Evolutionary conservation across 1,139 yeast species (phyloP).

Genomic region (Yueomyces sp.): DNA sequence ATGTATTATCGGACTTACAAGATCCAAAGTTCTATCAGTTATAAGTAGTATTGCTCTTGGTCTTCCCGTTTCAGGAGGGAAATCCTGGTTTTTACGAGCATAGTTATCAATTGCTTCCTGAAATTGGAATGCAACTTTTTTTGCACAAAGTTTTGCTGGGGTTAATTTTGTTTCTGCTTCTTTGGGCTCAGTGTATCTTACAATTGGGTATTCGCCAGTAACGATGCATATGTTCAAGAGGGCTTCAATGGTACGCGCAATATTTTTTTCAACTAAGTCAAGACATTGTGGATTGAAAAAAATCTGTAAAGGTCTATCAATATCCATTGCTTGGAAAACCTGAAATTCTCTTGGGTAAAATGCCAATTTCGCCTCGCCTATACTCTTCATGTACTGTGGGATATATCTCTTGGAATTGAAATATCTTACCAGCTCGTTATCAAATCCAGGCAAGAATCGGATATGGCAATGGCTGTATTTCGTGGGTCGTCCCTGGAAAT

Average conservation of each 20-base stretch:
- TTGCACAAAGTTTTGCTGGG: slow-evolving; percentile 55
- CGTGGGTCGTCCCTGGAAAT: slow-evolving; percentile 38
- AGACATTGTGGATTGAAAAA: slow-evolving; percentile 60
- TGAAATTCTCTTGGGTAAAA: slow-evolving; percentile 38
- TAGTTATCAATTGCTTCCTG: slow-evolving; percentile 65
- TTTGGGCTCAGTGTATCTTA: slow-evolving; percentile 52
- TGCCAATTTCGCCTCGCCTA: slow-evolving; percentile 28
- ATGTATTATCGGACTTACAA: slow-evolving; percentile 75
- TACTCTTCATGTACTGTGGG: slow-evolving; percentile 20
- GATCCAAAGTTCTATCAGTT: slow-evolving; percentile 73
- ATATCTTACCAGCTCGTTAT: slow-evolving; percentile 18
- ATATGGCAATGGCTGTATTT: slow-evolving; percentile 48
- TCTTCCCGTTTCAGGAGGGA: slow-evolving; percentile 42
- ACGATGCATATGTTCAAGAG: slow-evolving; percentile 62
- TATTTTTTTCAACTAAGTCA: slow-evolving; percentile 46
- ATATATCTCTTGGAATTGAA: slow-evolving; percentile 22
- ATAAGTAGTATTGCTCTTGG: slow-evolving; percentile 67
- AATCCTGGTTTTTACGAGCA: slow-evolving; percentile 54
- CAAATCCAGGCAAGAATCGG: slow-evolving; percentile 42
- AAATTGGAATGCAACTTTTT: slow-evolving; percentile 59
- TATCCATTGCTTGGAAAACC: slow-evolving; percentile 30
- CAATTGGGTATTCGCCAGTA: slow-evolving; percentile 80
- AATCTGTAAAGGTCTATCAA: slow-evolving; percentile 48
- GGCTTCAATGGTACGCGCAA: slow-evolving; percentile 42
- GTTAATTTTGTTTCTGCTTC: slow-evolving; percentile 29